Evolutionary conservation across 2,329 filamentous ascomycete genomes (phyloP), one percentile per base, ranked within the genome.

Genomic region (Aspergillus novofumigatus): DNA sequence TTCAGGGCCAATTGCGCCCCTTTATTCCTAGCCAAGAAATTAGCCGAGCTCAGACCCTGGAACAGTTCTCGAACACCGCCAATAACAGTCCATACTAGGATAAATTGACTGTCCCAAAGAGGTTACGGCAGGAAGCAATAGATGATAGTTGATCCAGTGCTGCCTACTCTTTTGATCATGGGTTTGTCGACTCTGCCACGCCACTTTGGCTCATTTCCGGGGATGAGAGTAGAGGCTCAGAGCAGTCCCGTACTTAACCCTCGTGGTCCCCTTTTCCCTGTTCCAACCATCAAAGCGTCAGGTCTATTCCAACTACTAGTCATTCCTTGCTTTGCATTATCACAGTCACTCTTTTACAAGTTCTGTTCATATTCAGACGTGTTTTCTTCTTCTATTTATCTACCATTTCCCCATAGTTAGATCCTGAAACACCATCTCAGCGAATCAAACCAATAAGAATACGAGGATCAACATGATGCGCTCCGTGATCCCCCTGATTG

Each of bases 401-500:
- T 21, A n/a, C 7, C 41, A 21, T 44, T 21, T 21, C 4, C n/a
- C n/a, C 6, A 10, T 2, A 20, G 21, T 44, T 44, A 21, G n/a
- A 20, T 44, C n/a, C 21, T 21, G n/a, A 44, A 44, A n/a, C n/a
- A n/a, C n/a, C 8, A 20, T 9, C n/a, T 6, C 41, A 6, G 8
- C 41, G 2, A 20, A 44, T 44, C 10, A 44, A 35, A 35, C 5
- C 41, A 23, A 44, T 29, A 21, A 45, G 21, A 20, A 45, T 23
- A 45, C 42, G 32, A 20, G 41, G 17, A 23, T 20, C 35, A 44
- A 14, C 44, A 29, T 38, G 32, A 61, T 61, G 59, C 55, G 53
- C 29, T 42, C 48, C 35, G 17, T 61, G 47, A 32, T 61, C 14
- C 26, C 58, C 55, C 51, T 56, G 51, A 32, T 66, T 28, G 50